These are phyloP conservation scores for Floccularia luteovirens DNA, from an alignment of 768 basidiomycete species.

Conservation along the genomic window DNA sequence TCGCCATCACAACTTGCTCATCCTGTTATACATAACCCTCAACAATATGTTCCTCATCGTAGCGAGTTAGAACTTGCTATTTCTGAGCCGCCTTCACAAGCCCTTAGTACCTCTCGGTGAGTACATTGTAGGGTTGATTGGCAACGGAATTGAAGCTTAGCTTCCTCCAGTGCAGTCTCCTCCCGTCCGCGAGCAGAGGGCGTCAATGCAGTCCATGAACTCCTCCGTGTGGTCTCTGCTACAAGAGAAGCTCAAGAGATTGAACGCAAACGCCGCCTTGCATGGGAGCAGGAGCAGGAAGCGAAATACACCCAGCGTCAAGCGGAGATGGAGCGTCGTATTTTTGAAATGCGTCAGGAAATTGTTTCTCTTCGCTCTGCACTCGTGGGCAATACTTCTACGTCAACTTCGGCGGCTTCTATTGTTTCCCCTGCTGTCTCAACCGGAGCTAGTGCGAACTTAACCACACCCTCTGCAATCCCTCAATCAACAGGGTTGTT, in stretches of 20 bases:
- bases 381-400: conserved; percentile 1
- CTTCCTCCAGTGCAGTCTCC: not conserved
- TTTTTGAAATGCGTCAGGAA: conserved; percentile 23
- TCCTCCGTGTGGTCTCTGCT: conserved; percentile 48
- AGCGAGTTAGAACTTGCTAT: conserved; percentile 63
- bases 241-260: conserved; percentile 54
- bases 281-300: conserved; percentile 71
- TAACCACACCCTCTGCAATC: conserved; percentile 4
- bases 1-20: conserved; percentile 17
- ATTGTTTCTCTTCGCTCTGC: conserved; percentile 13
- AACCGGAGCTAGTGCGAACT: no score
- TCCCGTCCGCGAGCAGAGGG: conserved; percentile 17
- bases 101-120: conserved; percentile 28
- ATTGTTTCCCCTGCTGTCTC: no score
- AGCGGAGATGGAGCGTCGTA: conserved; percentile 49
- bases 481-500: conserved; percentile 14
- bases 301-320: conserved; percentile 44
- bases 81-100: conserved; percentile 29
- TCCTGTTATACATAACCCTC: conserved; percentile 19
- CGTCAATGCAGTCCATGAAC: conserved; percentile 46
- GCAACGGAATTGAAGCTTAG: not conserved
- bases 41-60: conserved; percentile 43
- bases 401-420: no score
- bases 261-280: conserved; percentile 49
- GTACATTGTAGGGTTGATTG: conserved; percentile 7